A percentile compares a stretch with the other conserved stretches of the same genome.
phyloP scores from a whole-genome alignment of 257 asterid species.

The Prunella vulgaris region DNA sequence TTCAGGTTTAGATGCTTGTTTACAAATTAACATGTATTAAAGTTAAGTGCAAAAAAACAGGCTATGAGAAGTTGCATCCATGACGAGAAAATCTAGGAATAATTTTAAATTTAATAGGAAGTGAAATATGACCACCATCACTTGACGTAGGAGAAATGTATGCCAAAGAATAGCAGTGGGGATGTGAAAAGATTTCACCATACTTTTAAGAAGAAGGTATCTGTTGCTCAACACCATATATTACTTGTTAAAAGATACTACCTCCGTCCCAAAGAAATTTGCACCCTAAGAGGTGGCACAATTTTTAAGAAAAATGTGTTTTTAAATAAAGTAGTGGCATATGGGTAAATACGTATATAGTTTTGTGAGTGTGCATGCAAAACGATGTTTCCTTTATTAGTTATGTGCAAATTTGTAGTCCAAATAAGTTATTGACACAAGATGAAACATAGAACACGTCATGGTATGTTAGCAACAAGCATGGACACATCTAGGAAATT shows the following conservation, averaged over 20 bases:
- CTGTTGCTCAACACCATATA: neutral
- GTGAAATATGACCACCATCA: neutral
- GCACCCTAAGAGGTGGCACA: too few relatives aligned
- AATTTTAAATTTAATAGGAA: neutral
- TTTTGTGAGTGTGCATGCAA: too few relatives aligned
- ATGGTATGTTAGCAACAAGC: constrained; percentile 2
- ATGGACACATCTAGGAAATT: neutral
- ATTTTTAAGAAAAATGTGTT: too few relatives aligned
- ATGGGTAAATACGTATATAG: too few relatives aligned
- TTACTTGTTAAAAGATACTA: neutral
- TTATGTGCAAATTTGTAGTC: too few relatives aligned
- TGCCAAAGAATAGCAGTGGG: neutral
- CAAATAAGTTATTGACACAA: neutral
- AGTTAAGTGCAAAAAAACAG: neutral
- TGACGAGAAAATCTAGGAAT: neutral
- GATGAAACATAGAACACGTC: neutral
- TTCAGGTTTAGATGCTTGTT: neutral
- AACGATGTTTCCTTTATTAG: too few relatives aligned
- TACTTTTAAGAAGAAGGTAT: neutral
- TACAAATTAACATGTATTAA: neutral
- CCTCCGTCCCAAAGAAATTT: too few relatives aligned
- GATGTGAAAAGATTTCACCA: neutral
- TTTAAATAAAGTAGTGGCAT: too few relatives aligned
- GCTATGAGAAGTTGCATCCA: neutral
- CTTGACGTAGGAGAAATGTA: neutral